Evolutionary conservation across 768 basidiomycete species (phyloP), one percentile per base, ranked within the genome.

Genomic region (Termitomyces sp.): DNA sequence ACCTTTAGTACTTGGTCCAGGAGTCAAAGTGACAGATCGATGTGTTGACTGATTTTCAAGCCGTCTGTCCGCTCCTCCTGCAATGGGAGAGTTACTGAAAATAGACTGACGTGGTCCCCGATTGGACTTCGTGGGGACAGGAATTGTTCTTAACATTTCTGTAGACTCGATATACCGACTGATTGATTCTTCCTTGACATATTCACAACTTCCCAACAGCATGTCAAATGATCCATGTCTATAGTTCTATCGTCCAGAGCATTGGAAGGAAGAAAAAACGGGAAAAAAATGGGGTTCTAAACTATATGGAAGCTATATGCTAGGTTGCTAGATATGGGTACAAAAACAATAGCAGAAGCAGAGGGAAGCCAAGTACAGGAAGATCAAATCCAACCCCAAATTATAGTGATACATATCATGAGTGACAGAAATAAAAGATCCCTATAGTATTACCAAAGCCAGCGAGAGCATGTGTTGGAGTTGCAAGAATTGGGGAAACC

Each of bases 361-460:
- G 15, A 42, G 8, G 29, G 26, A 24, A 31, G 2, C 29, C n/a
- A 44, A 54, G 44, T 46, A 55, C 31, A 46, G 26, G 36, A 29
- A 36, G n/a, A 34, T 54, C 12, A 22, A 36, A 46, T 20, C 34
- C 42, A 16, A 3, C 28, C 22, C 54, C 44, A 18, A 4, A 36
- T 46, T 10, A 33, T 54, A 54, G 36, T 24, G 33, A 55, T 55
- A 55, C 54, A 55, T 46, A 39, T 60, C 47, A 64, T 34, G 51
- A 29, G 33, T 20, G 42, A 16, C 64, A 63, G 55, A 79, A 77
- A 60, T 72, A 71, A 63, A 88, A 81, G 28, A 87, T 65, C 33
- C 86, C 86, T 56, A 87, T 73, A 4, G 88, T 90, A 68, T 92
- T 92, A 42, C 90, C 90, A 66, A 91, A 90, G 16, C 90, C 89